phyloP scores from a whole-genome alignment of 176 grass and related monocot genomes.

The Phyllostachys edulis region DNA sequence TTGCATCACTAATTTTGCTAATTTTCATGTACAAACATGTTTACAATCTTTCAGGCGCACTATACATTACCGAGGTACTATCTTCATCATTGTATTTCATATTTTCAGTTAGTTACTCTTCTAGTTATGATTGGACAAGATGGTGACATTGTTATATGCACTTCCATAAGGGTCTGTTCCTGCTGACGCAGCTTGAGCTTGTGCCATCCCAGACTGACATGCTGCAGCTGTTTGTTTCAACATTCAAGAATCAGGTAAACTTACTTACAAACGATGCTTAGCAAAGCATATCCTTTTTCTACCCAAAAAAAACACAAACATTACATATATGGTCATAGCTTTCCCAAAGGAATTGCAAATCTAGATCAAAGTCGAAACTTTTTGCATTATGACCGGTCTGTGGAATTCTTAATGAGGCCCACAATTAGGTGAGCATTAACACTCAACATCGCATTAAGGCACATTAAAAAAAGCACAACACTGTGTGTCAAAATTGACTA shows the following conservation, averaged over 20 bases:
- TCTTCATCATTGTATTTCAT: too few relatives aligned
- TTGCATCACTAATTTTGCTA: too few relatives aligned
- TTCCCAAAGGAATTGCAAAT: background rate
- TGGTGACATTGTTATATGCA: background rate
- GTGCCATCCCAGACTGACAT: background rate
- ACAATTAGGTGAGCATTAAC: background rate
- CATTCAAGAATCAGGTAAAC: background rate
- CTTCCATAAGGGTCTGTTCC: background rate
- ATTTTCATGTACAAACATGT: too few relatives aligned
- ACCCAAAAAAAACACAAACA: too few relatives aligned
- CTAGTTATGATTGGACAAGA: too few relatives aligned
- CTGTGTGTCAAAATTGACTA: too few relatives aligned
- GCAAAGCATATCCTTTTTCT: background rate
- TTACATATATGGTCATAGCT: background rate
- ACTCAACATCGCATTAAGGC: background rate
- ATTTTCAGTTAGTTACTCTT: too few relatives aligned
- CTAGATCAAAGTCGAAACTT: background rate
- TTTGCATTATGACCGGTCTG: background rate
- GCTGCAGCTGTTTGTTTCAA: background rate
- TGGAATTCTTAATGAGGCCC: background rate
- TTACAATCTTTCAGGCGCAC: too few relatives aligned
- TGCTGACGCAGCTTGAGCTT: background rate
- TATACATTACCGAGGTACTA: too few relatives aligned
- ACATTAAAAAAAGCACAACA: too few relatives aligned
- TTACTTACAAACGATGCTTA: background rate